These are phyloP conservation scores for Malus sieversii DNA, from an alignment of 306 rosid species.

Conservation along the genomic window DNA sequence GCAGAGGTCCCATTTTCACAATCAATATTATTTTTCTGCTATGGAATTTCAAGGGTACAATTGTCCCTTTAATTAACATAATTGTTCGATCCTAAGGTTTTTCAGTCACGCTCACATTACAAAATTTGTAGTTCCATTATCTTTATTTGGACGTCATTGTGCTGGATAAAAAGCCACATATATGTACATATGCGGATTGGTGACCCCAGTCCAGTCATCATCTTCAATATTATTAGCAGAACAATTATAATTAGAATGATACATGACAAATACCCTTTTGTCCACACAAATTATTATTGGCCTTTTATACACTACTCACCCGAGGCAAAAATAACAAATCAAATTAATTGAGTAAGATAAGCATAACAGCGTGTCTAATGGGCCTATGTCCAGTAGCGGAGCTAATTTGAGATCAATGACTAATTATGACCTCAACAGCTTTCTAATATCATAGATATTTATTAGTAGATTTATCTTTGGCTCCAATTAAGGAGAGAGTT, in stretches of 20 bases:
- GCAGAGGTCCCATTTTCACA: conserved; percentile 31
- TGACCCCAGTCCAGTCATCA: conserved; percentile 36
- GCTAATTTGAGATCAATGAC: too few relatives aligned
- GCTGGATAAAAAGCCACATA: not conserved
- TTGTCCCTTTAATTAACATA: conserved; percentile 10
- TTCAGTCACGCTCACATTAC: conserved; percentile 13
- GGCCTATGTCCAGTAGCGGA: not conserved
- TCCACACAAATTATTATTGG: conserved; percentile 47
- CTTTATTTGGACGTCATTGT: not conserved
- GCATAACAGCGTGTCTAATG: conserved; percentile 14
- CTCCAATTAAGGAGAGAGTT: too few relatives aligned
- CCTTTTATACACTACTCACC: conserved; percentile 16
- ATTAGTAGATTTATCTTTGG: too few relatives aligned
- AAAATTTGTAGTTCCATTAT: conserved; percentile 21
- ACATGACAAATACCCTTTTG: conserved; percentile 52
- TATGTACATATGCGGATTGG: not conserved
- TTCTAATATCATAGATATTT: too few relatives aligned
- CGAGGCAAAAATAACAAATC: conserved; percentile 17
- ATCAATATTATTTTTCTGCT: conserved; percentile 24
- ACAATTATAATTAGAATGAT: conserved; percentile 38
- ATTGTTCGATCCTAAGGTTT: not conserved
- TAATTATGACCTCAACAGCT: too few relatives aligned
- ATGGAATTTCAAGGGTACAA: conserved; percentile 1
- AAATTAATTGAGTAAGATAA: conserved; percentile 14
- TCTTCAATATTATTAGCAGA: conserved; percentile 22